Percentiles rank a stretch among this genome's conserved stretches.
Evolutionary conservation across 2,329 filamentous ascomycete genomes (phyloP).

Genomic region (Aureobasidium musti): DNA sequence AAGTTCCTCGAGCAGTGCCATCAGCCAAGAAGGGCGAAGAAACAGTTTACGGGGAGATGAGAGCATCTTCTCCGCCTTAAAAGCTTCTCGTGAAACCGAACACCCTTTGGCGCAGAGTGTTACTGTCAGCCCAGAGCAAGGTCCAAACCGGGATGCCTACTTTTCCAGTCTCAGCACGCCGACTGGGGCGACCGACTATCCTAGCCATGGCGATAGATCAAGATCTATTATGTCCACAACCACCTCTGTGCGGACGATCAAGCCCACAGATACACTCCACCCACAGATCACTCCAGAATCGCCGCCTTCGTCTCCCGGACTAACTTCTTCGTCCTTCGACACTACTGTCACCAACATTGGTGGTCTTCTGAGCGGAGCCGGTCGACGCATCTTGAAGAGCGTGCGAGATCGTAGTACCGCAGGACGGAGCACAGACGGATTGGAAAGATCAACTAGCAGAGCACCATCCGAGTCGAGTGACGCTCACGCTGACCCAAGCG

Average conservation of each 20-base stretch:
- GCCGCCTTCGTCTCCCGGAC: constrained; percentile 46
- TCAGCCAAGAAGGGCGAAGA: constrained; percentile 58
- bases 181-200: constrained; percentile 31
- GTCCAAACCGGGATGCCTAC: constrained; percentile 29
- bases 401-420: constrained; percentile 48
- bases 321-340: constrained; percentile 50
- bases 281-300: constrained; percentile 39
- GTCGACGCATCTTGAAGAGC: constrained; percentile 51
- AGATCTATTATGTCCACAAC: constrained; percentile 47
- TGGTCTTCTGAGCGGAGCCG: constrained; percentile 50
- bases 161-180: constrained; percentile 26
- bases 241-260: constrained; percentile 50
- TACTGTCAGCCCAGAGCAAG: constrained; percentile 64
- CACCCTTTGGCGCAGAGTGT: constrained; percentile 77
- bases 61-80: constrained; percentile 54
- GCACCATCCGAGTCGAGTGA: constrained; percentile 61
- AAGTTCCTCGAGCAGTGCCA: constrained; percentile 56
- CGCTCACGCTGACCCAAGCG: constrained; percentile 64
- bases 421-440: constrained; percentile 50
- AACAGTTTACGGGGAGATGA: constrained; percentile 63
- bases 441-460: constrained; percentile 66
- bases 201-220: constrained; percentile 44
- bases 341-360: constrained; percentile 47
- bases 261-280: constrained; percentile 43
- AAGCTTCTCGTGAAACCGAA: constrained; percentile 57